phyloP scores from a whole-genome alignment of 352 stramenopile genomes.

The Globisporangium lucens region DNA sequence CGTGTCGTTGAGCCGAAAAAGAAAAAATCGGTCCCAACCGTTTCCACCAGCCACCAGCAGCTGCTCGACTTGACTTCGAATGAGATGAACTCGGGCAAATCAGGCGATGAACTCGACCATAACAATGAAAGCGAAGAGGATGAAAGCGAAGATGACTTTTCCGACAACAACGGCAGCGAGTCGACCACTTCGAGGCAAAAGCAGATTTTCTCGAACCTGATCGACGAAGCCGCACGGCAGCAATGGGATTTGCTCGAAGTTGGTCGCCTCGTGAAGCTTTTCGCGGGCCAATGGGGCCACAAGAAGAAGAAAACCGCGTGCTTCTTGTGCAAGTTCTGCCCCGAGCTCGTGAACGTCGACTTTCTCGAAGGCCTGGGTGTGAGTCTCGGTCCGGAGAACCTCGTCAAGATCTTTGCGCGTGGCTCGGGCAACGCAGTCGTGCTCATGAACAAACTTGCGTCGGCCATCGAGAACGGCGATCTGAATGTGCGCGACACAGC shows the following conservation, averaged over 20 bases:
- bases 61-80: not conserved
- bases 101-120: not conserved
- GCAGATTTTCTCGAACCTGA: slow-evolving; percentile 66
- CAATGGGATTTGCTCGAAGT: slow-evolving; percentile 79
- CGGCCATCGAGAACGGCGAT: slow-evolving; percentile 66
- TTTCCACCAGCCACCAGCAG: not conserved
- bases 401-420: slow-evolving; percentile 68
- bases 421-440: slow-evolving; percentile 56
- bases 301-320: slow-evolving; percentile 52
- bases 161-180: not conserved
- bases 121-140: slow-evolving; percentile 26
- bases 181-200: slow-evolving; percentile 21
- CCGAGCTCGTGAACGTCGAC: slow-evolving; percentile 83
- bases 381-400: slow-evolving; percentile 42
- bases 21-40: not conserved
- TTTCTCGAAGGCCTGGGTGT: slow-evolving; percentile 79
- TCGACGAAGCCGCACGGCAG: slow-evolving; percentile 72
- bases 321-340: slow-evolving; percentile 60
- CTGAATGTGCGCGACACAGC: slow-evolving; percentile 50
- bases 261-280: slow-evolving; percentile 75
- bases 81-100: slow-evolving; percentile 4
- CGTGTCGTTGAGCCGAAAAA: not conserved
- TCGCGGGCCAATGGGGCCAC: slow-evolving; percentile 54
- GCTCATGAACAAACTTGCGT: slow-evolving; percentile 74
- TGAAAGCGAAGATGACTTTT: slow-evolving; percentile 2